Conservation (phyloP, 768 basidiomycete genomes). For the Panellus pusillus region DNA sequence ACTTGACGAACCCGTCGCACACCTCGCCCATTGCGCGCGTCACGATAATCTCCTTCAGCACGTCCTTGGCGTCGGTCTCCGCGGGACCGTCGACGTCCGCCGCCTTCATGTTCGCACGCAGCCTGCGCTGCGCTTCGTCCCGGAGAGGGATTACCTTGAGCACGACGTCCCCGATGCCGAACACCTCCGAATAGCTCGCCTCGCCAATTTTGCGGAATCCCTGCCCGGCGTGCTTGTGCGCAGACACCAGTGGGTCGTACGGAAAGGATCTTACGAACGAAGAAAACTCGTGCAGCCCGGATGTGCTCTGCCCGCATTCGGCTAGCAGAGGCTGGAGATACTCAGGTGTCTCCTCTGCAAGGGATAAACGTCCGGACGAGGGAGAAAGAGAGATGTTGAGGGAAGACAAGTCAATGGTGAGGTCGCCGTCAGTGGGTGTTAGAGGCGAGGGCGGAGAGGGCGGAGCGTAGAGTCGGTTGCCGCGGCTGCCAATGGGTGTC, state of each 20-base stretch:
- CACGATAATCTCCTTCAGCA: conserved; percentile 79
- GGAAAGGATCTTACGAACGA: conserved; percentile 83
- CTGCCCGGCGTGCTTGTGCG: conserved; percentile 20
- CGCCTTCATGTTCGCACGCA: conserved; percentile 17
- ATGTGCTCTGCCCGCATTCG: conserved; percentile 67
- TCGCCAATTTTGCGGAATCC: conserved; percentile 88
- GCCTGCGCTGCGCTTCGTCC: conserved; percentile 39
- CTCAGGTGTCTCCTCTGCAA: conserved; percentile 39
- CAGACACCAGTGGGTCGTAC: conserved; percentile 62
- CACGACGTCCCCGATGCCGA: conserved; percentile 86
- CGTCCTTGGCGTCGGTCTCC: conserved; percentile 71
- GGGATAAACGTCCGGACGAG: conserved; percentile 23
- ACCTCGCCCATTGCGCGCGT: conserved; percentile 76
- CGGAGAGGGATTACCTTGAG: conserved; percentile 84
- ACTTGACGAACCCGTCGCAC: conserved; percentile 75
- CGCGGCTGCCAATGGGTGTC: conserved; percentile 58
- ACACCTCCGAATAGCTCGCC: conserved; percentile 96
- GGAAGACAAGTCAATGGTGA: conserved; percentile 50
- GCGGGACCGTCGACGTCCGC: conserved; percentile 58
- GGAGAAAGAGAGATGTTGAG: conserved; percentile 35
- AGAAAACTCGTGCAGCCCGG: conserved; percentile 72
- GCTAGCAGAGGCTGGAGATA: conserved; percentile 65
- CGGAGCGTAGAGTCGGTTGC: conserved; percentile 42
- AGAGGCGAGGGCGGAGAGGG: conserved; percentile 58
- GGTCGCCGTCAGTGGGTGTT: conserved; percentile 52